Conservation (phyloP, 2,329 filamentous ascomycete species). For the Colletotrichum higginsianum region DNA sequence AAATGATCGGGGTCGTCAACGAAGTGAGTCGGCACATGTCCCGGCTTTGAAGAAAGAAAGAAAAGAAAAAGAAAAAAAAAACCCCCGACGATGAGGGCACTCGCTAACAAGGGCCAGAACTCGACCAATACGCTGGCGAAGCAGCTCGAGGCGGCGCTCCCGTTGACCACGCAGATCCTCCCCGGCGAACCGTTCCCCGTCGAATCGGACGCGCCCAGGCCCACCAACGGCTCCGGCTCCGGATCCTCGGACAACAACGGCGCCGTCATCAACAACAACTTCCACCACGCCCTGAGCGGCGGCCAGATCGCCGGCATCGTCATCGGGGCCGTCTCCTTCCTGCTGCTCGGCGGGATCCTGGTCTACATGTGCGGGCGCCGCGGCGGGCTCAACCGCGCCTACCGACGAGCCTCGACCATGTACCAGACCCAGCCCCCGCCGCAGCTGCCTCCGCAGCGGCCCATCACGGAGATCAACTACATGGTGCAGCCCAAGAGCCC, state of each 20-base stretch:
- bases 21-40: constrained; percentile 60
- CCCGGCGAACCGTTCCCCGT: constrained; percentile 70
- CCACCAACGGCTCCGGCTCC: constrained; percentile 34
- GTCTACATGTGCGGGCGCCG: constrained; percentile 64
- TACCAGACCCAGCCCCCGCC: neutral
- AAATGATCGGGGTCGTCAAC: constrained; percentile 86
- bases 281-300: constrained; percentile 44
- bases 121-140: constrained; percentile 61
- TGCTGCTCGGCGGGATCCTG: constrained; percentile 60
- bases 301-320: constrained; percentile 74
- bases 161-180: constrained; percentile 66
- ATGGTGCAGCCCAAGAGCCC: constrained; percentile 48
- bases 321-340: constrained; percentile 64
- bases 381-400: constrained; percentile 55
- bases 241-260: constrained; percentile 28
- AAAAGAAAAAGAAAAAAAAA: too few species aligned
- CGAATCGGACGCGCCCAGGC: constrained; percentile 54
- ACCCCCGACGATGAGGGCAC: neutral
- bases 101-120: constrained; percentile 53
- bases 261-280: constrained; percentile 34
- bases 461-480: constrained; percentile 35
- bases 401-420: constrained; percentile 47
- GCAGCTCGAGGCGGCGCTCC: constrained; percentile 63
- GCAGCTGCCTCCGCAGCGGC: neutral
- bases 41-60: too few species aligned